Base-by-base conservation (phyloP, 257 asterid genomes). In the Przewalskia tangutica region DNA sequence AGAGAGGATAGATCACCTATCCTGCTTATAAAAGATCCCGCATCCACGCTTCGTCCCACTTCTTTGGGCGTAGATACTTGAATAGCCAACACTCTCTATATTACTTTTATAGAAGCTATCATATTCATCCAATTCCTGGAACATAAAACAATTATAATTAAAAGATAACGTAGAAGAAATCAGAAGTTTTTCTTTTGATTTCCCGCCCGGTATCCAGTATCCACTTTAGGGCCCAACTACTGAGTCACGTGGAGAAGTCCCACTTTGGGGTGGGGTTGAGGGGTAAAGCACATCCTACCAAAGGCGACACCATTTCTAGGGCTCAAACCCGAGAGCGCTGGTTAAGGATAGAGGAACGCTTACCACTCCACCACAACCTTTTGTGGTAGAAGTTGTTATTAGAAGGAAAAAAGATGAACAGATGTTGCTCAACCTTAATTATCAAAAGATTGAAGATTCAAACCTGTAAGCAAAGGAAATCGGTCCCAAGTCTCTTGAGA, bases 381-480 rank as follows among this genome's bases (percentile, higher is more conserved):
- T 65, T 36, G 23, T 16, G 13, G 76, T 66, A 66, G 9, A 68
- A 50, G 44, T 3, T 48, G 23, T 48, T 11, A 50, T 46, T 11
- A 50, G 77, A 80, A 46, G 62, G 53, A 50, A 65, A 56, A 65
- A 65, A 55, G 34, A 42, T 17, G n/a, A 32, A 23, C 18, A 5
- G 38, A 44, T 46, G 51, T 71, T 71, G 10, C 58, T 48, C 63
- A 80, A 68, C 48, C 71, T 9, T 40, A 59, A 46, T 40, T 56
- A 70, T 32, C 53, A 27, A 36, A 50, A 20, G 38, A 3, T n/a
- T 2, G 20, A 50, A 20, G 38, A 3, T n/a, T 2, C 55, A 55
- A 78, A 94, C 98, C 98, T 95, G 99, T 75, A 94, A 86, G 89
- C 99, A 95, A 89, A 94, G 86, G 82, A 95, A 89, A 91, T 94